phyloP scores from a whole-genome alignment of 2,329 filamentous ascomycete species.

The Penicillium sp. region DNA sequence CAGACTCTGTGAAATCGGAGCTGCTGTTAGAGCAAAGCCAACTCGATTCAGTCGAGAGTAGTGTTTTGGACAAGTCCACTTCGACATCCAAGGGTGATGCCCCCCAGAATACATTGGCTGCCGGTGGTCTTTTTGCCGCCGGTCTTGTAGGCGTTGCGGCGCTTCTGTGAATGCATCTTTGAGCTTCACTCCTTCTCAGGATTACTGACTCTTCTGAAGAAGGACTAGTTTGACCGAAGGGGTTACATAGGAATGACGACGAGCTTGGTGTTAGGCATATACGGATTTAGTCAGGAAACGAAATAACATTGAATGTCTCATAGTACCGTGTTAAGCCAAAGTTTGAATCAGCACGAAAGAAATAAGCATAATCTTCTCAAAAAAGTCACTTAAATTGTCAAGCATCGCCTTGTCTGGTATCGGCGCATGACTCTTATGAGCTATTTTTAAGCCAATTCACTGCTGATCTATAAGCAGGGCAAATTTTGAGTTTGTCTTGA shows the following conservation, averaged over 20 bases:
- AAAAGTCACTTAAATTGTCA: too few relatives aligned
- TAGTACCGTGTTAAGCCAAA: too few relatives aligned
- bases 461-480: background rate
- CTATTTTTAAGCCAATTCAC: background rate
- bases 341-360: too few relatives aligned
- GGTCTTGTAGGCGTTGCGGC: constrained; percentile 7
- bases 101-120: constrained; percentile 7
- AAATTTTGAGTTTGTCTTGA: background rate
- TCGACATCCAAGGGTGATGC: background rate
- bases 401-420: too few relatives aligned
- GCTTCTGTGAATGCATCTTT: background rate
- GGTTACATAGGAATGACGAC: background rate
- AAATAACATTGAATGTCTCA: too few relatives aligned
- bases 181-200: background rate
- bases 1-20: constrained; percentile 5
- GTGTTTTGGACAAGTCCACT: background rate
- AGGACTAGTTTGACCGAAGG: background rate
- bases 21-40: constrained; percentile 3
- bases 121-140: constrained; percentile 3
- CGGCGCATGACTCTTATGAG: background rate
- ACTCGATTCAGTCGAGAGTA: background rate
- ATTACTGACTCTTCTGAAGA: background rate
- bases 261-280: background rate
- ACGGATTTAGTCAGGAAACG: too few relatives aligned
- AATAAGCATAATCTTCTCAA: too few relatives aligned